Percentiles rank a stretch among this genome's conserved stretches.
Conservation (phyloP, 179 eudicot species). For the Monotropa hypopitys region DNA sequence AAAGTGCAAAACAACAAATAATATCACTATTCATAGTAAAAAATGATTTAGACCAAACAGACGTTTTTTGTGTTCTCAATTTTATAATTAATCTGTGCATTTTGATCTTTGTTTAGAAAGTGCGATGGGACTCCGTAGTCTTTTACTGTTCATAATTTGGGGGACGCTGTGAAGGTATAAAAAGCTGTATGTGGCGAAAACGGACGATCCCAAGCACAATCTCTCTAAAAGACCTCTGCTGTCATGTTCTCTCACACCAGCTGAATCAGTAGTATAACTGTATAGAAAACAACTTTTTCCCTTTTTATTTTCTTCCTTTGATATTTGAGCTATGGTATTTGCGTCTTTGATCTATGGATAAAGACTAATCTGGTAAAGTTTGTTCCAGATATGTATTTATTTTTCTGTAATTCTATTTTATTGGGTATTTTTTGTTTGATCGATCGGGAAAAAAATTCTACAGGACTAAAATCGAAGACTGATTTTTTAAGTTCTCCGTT, state of each 20-base stretch:
- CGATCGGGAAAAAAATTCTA: constrained; percentile 1
- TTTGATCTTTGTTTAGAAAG: neutral
- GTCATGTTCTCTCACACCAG: neutral
- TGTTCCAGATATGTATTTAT: too few species aligned
- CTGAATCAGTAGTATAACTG: constrained; percentile 17
- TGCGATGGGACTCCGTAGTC: neutral
- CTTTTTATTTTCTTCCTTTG: neutral
- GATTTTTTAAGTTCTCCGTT: neutral
- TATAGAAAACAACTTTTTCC: constrained; percentile 1
- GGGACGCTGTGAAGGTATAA: constrained; percentile 10
- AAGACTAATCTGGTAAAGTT: constrained; percentile 10
- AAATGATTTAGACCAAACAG: too few species aligned
- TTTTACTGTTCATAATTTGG: neutral
- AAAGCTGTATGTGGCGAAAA: constrained; percentile 16
- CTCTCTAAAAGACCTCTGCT: constrained; percentile 1
- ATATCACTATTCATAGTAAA: too few species aligned
- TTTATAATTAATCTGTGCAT: too few species aligned
- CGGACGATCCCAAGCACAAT: constrained; percentile 21
- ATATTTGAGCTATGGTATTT: neutral
- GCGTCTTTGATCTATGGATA: constrained; percentile 13
- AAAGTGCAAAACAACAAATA: too few species aligned
- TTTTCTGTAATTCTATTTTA: neutral
- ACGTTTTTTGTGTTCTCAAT: too few species aligned
- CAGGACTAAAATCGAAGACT: constrained; percentile 9
- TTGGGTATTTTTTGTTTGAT: constrained; percentile 12